Percentiles rank a stretch among this genome's conserved stretches.
These are phyloP conservation scores for Hydrangea macrophylla DNA, from an alignment of 148 eudicot genomes.

Conservation along the genomic window DNA sequence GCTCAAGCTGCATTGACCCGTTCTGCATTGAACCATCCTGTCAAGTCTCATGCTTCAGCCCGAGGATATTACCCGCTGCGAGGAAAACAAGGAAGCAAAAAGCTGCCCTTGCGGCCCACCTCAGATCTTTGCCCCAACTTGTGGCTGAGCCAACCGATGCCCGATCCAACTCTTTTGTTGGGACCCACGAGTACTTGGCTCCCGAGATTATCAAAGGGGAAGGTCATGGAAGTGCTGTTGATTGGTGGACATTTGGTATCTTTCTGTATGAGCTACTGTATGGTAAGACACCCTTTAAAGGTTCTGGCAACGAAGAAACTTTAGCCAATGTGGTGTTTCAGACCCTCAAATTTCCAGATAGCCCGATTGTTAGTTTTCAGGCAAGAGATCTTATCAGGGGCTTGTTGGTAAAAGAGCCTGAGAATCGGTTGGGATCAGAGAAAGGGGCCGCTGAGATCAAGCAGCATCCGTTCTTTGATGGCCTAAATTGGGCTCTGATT, in stretches of 20 bases:
- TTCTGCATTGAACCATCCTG: conserved; percentile 80
- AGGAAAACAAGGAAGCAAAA: conserved; percentile 46
- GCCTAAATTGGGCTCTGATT: conserved; percentile 90
- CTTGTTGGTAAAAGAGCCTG: conserved; percentile 79
- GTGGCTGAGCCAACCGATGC: conserved; percentile 93
- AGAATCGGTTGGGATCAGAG: conserved; percentile 66
- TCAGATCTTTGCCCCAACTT: conserved; percentile 60
- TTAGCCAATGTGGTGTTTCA: conserved; percentile 78
- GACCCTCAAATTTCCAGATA: conserved; percentile 65
- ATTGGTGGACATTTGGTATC: conserved; percentile 94
- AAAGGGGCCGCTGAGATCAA: conserved; percentile 94
- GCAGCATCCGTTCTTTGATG: conserved; percentile 84
- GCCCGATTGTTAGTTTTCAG: conserved; percentile 76
- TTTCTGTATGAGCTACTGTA: conserved; percentile 89
- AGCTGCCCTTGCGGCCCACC: conserved; percentile 40
- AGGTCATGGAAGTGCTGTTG: conserved; percentile 94
- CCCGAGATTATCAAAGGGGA: conserved; percentile 91
- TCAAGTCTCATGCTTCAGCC: conserved; percentile 77
- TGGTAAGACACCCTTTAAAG: conserved; percentile 86
- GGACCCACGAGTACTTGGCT: conserved; percentile 92
- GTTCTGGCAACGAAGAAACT: conserved; percentile 79
- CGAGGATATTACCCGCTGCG: conserved; percentile 42
- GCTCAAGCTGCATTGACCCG: conserved; percentile 74
- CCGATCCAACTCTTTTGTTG: conserved; percentile 89
- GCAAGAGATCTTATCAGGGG: conserved; percentile 73